These are phyloP conservation scores for Trichoderma simmonsii DNA, from an alignment of 2,329 filamentous ascomycete species.

Conservation along the genomic window DNA sequence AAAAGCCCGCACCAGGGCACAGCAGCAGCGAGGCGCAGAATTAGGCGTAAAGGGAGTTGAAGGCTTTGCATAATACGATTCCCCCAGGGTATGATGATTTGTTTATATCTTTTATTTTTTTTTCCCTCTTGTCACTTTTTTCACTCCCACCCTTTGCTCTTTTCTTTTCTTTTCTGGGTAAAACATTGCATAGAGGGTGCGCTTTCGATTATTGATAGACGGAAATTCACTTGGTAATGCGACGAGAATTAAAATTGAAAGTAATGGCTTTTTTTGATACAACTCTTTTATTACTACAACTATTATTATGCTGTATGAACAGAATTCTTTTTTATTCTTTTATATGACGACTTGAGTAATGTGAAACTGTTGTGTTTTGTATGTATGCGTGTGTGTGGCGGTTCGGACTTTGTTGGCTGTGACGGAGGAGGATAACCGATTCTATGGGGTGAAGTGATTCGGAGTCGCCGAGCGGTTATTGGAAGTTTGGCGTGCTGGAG, in stretches of 20 bases:
- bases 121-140: constrained; percentile 2
- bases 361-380: neutral
- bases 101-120: constrained; percentile 8
- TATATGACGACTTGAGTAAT: neutral
- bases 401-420: neutral
- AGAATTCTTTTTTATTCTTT: neutral
- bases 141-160: neutral
- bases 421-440: neutral
- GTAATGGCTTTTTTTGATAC: constrained; percentile 6
- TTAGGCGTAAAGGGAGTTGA: constrained; percentile 26
- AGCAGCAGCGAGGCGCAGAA: constrained; percentile 26
- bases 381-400: neutral
- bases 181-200: constrained; percentile 8
- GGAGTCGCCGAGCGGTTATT: neutral
- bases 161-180: constrained; percentile 7
- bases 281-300: neutral
- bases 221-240: constrained; percentile 9
- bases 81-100: constrained; percentile 15
- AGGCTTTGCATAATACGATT: constrained; percentile 21
- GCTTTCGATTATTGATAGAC: constrained; percentile 13
- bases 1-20: constrained; percentile 16
- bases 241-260: constrained; percentile 5
- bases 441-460: neutral
- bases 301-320: neutral
- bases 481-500: neutral